Conservation (phyloP, 345 rosid species). For the Salix koriyanagi region DNA sequence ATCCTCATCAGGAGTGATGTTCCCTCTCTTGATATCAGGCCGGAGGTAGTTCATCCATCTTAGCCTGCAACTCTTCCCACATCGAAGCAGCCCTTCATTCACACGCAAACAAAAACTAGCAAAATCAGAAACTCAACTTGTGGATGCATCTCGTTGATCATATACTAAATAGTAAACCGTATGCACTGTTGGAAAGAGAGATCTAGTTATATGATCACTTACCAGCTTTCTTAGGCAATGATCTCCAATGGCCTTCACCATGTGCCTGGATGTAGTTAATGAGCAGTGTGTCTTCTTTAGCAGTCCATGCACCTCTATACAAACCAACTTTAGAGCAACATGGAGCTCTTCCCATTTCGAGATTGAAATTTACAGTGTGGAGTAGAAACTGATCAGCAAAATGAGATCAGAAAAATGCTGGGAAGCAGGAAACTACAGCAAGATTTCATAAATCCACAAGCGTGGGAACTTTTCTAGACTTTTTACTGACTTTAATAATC, state of each 20-base stretch:
- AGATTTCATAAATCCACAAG: neutral
- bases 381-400: neutral
- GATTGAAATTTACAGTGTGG: too few species aligned
- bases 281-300: conserved; percentile 37
- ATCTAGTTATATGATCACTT: neutral
- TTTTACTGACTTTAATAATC: too few species aligned
- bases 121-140: neutral
- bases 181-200: neutral
- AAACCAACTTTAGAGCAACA: conserved; percentile 45
- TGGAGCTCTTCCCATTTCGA: conserved; percentile 38
- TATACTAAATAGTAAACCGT: neutral
- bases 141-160: too few species aligned
- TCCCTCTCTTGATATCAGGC: conserved; percentile 45
- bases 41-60: conserved; percentile 53
- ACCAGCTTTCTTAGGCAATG: conserved; percentile 45
- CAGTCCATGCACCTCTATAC: conserved; percentile 46
- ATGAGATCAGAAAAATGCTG: neutral
- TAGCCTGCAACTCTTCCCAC: conserved; percentile 51
- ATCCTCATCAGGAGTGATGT: conserved; percentile 46
- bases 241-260: conserved; percentile 49
- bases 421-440: neutral
- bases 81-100: conserved; percentile 36
- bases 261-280: conserved; percentile 25
- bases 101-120: neutral
- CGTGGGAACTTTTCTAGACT: too few species aligned